A percentile compares a stretch with the other conserved stretches of the same genome.
Evolutionary conservation across 352 stramenopile genomes (phyloP).

Genomic region (Globisporangium viniferum): DNA sequence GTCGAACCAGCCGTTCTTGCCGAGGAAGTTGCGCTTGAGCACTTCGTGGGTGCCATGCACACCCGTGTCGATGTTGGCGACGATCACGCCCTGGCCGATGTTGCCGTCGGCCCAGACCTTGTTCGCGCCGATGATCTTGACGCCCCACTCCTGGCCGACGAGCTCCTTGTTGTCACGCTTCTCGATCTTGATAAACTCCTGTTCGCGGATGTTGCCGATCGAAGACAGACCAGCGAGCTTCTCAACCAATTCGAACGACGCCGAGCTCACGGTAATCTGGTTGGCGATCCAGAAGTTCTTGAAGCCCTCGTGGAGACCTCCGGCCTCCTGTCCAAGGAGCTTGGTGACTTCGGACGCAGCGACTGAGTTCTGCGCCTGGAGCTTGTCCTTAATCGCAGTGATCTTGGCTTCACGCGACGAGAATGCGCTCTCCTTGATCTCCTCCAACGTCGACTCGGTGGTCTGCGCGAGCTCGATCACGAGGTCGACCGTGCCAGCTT

Average conservation of each 20-base stretch:
- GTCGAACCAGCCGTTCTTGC: too few species aligned
- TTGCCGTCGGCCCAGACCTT: not conserved
- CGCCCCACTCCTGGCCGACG: not conserved
- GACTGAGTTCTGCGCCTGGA: not conserved
- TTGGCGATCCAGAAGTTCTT: slow-evolving; percentile 5
- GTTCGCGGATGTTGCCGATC: too few species aligned
- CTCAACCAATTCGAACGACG: too few species aligned
- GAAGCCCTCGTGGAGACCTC: not conserved
- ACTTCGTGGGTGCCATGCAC: not conserved
- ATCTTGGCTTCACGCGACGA: not conserved
- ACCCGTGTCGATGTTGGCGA: not conserved
- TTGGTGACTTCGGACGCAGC: not conserved
- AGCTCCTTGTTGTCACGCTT: too few species aligned
- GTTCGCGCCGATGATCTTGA: not conserved
- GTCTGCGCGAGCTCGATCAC: not conserved
- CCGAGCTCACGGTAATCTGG: not conserved
- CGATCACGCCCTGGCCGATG: not conserved
- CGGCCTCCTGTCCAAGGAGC: not conserved
- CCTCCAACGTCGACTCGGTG: not conserved
- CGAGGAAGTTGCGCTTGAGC: not conserved
- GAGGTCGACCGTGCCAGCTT: not conserved
- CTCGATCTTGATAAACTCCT: too few species aligned
- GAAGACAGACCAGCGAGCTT: not conserved
- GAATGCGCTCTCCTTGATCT: not conserved
- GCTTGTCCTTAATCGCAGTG: not conserved